phyloP scores from a whole-genome alignment of 1,284 basidiomycete genomes.

The Cutaneotrichosporon dermatis region DNA sequence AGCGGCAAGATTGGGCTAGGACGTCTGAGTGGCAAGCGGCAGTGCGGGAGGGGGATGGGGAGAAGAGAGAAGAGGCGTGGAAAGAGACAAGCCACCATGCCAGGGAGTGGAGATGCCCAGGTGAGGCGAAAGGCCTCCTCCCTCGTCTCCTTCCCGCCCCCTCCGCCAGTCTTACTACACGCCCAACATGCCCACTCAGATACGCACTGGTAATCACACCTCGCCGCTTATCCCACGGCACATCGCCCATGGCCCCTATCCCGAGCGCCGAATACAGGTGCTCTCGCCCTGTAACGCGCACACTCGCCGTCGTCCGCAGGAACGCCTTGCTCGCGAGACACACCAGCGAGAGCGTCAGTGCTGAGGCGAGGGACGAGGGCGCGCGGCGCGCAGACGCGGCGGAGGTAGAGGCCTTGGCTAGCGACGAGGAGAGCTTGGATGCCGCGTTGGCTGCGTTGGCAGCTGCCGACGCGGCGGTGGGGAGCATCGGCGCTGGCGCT shows the following conservation, averaged over 20 bases:
- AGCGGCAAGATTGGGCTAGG: neutral
- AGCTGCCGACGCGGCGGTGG: too few species aligned
- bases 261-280: constrained; percentile 62
- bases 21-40: too few species aligned
- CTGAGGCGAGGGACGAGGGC: constrained; percentile 31
- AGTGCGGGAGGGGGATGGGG: too few species aligned
- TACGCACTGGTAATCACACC: constrained; percentile 73
- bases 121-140: too few species aligned
- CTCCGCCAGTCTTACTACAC: too few species aligned
- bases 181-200: neutral
- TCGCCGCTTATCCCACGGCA: constrained; percentile 49
- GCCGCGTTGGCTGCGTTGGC: neutral
- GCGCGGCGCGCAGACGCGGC: neutral
- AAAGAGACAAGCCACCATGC: too few species aligned
- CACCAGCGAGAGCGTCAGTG: constrained; percentile 46
- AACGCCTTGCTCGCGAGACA: constrained; percentile 73
- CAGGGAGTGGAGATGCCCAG: too few species aligned
- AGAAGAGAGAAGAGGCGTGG: too few species aligned
- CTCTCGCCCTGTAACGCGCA: constrained; percentile 64
- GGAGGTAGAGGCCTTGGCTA: neutral
- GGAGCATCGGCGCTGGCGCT: neutral
- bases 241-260: constrained; percentile 22
- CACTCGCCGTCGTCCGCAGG: constrained; percentile 61
- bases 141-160: neutral
- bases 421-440: neutral